A percentile compares a stretch with the other conserved stretches of the same genome.
phyloP scores from a whole-genome alignment of 495 filamentous ascomycete species.

The Neurospora africana region DNA sequence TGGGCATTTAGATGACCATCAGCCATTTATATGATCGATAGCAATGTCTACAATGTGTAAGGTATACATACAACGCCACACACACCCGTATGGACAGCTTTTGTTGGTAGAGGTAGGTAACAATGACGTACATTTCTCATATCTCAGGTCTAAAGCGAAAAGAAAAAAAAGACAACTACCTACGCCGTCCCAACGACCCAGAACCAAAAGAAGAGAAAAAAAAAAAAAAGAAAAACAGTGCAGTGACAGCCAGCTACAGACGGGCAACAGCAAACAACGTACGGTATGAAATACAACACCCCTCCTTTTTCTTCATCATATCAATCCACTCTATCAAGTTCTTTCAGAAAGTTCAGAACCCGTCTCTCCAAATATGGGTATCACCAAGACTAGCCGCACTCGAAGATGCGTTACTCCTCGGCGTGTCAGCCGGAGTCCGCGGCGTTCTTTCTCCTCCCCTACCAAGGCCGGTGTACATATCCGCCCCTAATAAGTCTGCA shows the following conservation, averaged over 20 bases:
- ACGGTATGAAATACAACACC: neutral
- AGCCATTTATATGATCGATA: neutral
- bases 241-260: neutral
- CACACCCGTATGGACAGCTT: neutral
- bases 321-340: neutral
- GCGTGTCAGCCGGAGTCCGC: neutral
- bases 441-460: constrained; percentile 5
- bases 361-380: constrained; percentile 44
- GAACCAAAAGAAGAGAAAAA: neutral
- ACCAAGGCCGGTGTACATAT: neutral
- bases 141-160: neutral
- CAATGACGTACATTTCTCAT: neutral
- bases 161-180: neutral
- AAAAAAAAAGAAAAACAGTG: neutral
- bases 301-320: neutral
- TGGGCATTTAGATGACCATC: neutral
- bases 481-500: neutral
- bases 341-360: neutral
- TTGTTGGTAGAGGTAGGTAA: no score
- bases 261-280: neutral
- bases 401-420: constrained; percentile 11
- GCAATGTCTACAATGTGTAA: neutral
- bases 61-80: neutral
- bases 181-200: neutral
- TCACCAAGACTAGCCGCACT: constrained; percentile 46